Percentiles rank a stretch among this genome's conserved stretches.
Evolutionary conservation across 176 grass and related monocot species (phyloP).

Genomic region (Cenchrus americanus): DNA sequence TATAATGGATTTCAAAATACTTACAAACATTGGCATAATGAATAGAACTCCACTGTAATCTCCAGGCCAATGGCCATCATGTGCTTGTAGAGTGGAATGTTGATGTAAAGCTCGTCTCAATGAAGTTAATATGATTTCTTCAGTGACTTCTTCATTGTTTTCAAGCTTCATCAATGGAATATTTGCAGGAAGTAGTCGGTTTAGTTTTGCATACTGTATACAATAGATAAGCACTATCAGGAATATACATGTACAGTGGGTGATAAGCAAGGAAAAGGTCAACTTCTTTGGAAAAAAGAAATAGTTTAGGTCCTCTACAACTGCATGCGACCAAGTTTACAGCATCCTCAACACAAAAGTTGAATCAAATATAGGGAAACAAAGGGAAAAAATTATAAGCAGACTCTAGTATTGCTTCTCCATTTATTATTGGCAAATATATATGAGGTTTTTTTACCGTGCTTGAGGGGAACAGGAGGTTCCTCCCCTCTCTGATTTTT

Average conservation of each 20-base stretch:
- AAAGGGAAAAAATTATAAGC: too few relatives aligned
- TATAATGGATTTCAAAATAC: neutral
- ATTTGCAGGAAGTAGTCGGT: neutral
- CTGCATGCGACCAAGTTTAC: neutral
- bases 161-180: neutral
- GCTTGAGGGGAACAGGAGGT: too few relatives aligned
- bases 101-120: neutral
- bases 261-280: neutral
- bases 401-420: too few relatives aligned
- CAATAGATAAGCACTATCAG: neutral
- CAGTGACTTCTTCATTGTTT: neutral
- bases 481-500: too few relatives aligned
- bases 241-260: neutral
- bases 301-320: neutral
- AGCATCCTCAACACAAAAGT: too few relatives aligned
- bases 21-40: conserved; percentile 16
- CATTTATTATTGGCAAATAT: too few relatives aligned
- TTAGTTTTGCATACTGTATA: conserved; percentile 14
- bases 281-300: too few relatives aligned
- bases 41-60: conserved; percentile 1
- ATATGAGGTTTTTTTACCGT: too few relatives aligned
- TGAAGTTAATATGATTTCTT: neutral
- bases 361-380: too few relatives aligned
- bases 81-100: neutral
- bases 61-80: neutral